These are phyloP conservation scores for Baorangia bicolor DNA, from an alignment of 768 basidiomycete species.

Conservation along the genomic window DNA sequence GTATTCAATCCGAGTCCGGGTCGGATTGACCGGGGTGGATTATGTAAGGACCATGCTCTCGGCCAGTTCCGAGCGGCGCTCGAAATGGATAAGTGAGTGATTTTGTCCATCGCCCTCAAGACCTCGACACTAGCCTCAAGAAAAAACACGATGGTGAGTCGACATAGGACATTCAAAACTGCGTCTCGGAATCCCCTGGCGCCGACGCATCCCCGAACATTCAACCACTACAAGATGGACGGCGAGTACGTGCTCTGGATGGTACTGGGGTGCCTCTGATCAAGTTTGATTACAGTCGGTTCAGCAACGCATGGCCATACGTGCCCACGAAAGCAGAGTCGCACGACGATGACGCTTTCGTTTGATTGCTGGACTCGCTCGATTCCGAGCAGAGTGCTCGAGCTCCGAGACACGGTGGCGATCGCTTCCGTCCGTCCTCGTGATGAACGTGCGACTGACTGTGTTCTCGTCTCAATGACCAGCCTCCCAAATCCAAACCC, in stretches of 20 bases:
- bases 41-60: too few species aligned
- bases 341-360: too few species aligned
- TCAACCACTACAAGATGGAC: conserved; percentile 44
- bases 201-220: conserved; percentile 37
- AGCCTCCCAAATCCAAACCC: conserved; percentile 74
- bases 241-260: conserved; percentile 46
- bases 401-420: conserved; percentile 47
- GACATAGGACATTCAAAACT: conserved; percentile 18
- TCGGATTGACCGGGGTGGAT: not conserved
- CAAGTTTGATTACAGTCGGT: too few species aligned
- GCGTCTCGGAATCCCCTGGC: too few species aligned
- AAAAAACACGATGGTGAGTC: conserved; percentile 51
- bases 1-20: too few species aligned
- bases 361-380: too few species aligned
- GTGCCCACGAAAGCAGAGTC: conserved; percentile 34
- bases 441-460: conserved; percentile 34
- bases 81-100: not conserved
- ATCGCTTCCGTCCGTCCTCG: conserved; percentile 23
- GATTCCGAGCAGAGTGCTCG: too few species aligned
- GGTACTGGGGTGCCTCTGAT: conserved; percentile 21
- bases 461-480: conserved; percentile 85
- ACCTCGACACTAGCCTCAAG: conserved; percentile 38
- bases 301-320: conserved; percentile 10
- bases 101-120: conserved; percentile 13
- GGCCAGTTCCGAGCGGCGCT: conserved; percentile 23